Base-by-base conservation (phyloP, 805 yeast species). In the Cyberlindnera misumaiensis region DNA sequence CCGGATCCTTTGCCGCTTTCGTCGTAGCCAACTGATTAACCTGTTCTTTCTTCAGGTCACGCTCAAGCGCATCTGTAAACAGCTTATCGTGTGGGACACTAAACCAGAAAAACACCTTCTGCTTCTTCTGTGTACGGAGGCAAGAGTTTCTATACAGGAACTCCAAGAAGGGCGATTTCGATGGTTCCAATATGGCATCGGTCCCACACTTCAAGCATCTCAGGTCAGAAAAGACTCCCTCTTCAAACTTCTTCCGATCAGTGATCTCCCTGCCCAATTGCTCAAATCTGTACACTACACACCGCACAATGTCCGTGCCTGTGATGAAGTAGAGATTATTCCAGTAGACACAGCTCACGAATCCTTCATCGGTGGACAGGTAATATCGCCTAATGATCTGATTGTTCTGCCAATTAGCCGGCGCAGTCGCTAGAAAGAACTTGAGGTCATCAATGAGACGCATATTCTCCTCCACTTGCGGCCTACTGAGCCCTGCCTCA, bases 101-200 rank as follows among this genome's bases (percentile, higher is more conserved):
- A 59, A 84, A 88, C 97, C 97, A 93, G 60, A 83, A 87, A 58
- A 90, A 90, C 31, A 90, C 97, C 56, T 93, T 90, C 58, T 90
- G 98, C 55, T 93, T 90, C 71, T 90, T 90, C 53, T 90, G 97
- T 0, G 98, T 90, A 51, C 96, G 72, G 18, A 90, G 68, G 56
- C 97, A 90, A 46, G 80, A 78, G 57, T 90, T 85, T 54, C 81
- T 83, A 62, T 83, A 87, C 20, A 90, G 65, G 52, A 90, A 88
- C 45, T 82, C 83, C 43, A 90, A 67, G 56, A 90, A 88, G 27
- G 78, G 80, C 0, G 95, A 85, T 55, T 84, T 78, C 12, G 97
- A 96, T 34, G 75, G 77, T 58, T 90, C 97, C 41, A 90, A 65
- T 4, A 86, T 73, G 11, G 97, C 96, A 65, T 87, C 90, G 5